phyloP scores from a whole-genome alignment of 257 asterid genomes.

The Przewalskia tangutica region DNA sequence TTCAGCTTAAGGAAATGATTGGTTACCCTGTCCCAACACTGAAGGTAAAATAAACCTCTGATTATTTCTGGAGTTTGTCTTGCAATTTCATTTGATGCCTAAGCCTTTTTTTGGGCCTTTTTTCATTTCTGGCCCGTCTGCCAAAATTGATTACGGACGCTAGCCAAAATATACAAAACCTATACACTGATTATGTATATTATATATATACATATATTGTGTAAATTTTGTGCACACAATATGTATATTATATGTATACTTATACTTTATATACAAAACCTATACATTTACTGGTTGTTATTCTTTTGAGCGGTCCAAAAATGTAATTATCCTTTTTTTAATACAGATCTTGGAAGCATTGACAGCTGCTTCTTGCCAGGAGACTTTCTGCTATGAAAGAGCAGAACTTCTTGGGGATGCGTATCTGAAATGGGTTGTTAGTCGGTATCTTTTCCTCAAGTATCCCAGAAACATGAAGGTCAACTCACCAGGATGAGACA shows the following conservation, averaged over 20 bases:
- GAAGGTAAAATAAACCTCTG: conserved; percentile 37
- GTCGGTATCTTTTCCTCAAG: conserved; percentile 81
- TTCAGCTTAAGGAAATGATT: conserved; percentile 75
- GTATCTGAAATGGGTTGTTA: conserved; percentile 95
- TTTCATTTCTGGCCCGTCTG: not conserved
- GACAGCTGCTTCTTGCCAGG: conserved; percentile 97
- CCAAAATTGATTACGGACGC: too few species aligned
- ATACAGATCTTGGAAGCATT: conserved; percentile 88
- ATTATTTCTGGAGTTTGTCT: not conserved
- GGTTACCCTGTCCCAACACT: conserved; percentile 63
- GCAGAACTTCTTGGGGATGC: conserved; percentile 98
- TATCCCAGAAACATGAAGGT: conserved; percentile 94
- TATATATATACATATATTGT: too few species aligned
- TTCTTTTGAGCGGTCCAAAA: too few species aligned
- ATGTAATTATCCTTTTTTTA: too few species aligned
- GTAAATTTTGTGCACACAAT: too few species aligned
- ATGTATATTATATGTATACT: too few species aligned
- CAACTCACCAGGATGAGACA: conserved; percentile 97
- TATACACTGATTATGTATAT: too few species aligned
- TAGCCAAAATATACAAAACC: too few species aligned
- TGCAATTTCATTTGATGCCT: conserved; percentile 10
- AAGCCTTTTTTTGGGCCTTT: not conserved
- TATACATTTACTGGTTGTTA: too few species aligned
- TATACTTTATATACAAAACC: too few species aligned
- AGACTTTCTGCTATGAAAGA: conserved; percentile 90